Conservation (phyloP, 331 rosid genomes). For the Acacia concinna region DNA sequence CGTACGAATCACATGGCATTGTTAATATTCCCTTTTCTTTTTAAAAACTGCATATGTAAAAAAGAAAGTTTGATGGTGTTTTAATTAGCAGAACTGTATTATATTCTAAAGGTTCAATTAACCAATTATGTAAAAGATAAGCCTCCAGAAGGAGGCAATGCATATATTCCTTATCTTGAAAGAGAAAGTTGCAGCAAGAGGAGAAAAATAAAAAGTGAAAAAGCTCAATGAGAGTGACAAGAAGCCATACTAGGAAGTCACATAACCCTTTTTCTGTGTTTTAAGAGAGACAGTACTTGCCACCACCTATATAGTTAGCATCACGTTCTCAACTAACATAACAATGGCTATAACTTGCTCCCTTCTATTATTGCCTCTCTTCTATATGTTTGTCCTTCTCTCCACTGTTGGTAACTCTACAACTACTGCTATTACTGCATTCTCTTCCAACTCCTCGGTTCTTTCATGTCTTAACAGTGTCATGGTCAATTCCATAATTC, state of each 20-base stretch:
- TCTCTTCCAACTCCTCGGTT: slow-evolving; percentile 18
- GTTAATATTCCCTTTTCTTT: neutral
- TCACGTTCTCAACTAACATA: slow-evolving; percentile 12
- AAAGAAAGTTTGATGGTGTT: slow-evolving; percentile 9
- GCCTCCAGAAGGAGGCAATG: slow-evolving; percentile 70
- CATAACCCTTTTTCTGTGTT: neutral
- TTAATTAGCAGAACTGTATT: slow-evolving; percentile 1
- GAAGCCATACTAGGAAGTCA: slow-evolving; percentile 20
- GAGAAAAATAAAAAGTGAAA: slow-evolving; percentile 40
- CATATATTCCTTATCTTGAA: slow-evolving; percentile 59
- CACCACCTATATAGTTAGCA: slow-evolving; percentile 34
- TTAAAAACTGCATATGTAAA: neutral
- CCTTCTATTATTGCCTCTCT: slow-evolving; percentile 34
- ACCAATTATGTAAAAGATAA: slow-evolving; percentile 39
- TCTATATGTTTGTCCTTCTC: slow-evolving; percentile 32
- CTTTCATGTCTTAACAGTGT: neutral
- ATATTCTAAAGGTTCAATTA: slow-evolving; percentile 27
- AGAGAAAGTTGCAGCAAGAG: slow-evolving; percentile 44
- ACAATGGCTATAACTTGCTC: slow-evolving; percentile 52
- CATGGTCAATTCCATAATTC: neutral
- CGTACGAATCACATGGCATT: slow-evolving; percentile 38
- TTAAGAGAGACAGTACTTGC: neutral
- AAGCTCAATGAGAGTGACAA: slow-evolving; percentile 35
- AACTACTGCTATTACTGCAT: neutral
- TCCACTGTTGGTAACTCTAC: slow-evolving; percentile 45